Conservation (phyloP, 148 eudicot species). For the Persicaria maculosa region DNA sequence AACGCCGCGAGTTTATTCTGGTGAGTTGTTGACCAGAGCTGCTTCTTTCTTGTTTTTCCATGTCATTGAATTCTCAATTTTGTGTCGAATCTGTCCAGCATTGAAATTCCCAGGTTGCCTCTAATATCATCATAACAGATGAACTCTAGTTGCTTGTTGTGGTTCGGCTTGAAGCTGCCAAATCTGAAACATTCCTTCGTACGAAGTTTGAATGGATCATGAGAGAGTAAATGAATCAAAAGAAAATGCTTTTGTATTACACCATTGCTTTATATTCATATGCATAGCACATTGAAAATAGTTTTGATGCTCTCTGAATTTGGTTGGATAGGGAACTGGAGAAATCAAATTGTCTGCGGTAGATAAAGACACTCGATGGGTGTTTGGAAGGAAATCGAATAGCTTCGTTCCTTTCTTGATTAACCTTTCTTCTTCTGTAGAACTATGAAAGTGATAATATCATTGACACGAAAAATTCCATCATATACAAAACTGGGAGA, state of each 20-base stretch:
- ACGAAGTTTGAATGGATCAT: background rate
- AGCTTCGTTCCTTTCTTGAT: background rate
- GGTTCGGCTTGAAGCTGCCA: background rate
- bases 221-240: background rate
- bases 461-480: background rate
- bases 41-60: background rate
- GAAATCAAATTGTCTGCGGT: background rate
- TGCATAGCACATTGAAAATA: background rate
- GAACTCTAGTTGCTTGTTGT: background rate
- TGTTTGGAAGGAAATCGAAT: background rate
- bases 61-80: too few species aligned
- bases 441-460: background rate
- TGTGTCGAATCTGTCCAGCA: background rate
- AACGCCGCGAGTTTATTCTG: slow-evolving; percentile 59
- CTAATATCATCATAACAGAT: background rate
- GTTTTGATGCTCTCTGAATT: background rate
- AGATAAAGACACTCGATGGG: background rate
- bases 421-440: background rate
- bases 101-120: background rate
- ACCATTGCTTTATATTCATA: background rate
- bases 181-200: background rate
- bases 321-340: background rate
- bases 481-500: too few species aligned
- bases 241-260: background rate
- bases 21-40: slow-evolving; percentile 24